Base-by-base conservation (phyloP, 108 stramenopile species). In the Discostella stelligeroides region DNA sequence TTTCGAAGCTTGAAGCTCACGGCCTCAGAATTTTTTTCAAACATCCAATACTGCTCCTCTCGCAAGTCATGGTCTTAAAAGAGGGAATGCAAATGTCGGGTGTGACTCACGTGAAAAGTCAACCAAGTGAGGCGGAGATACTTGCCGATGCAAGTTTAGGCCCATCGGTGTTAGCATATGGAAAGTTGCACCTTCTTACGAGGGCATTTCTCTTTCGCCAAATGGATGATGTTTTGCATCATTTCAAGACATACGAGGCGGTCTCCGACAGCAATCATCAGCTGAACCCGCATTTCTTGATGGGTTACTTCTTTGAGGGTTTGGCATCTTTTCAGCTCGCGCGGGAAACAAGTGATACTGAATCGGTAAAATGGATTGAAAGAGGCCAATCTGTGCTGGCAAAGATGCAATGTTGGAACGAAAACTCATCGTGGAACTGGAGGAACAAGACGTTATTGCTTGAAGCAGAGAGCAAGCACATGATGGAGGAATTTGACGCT, bases 301-400 rank as follows among this genome's bases (percentile, higher is more conserved):
- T 34, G 21, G 63, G 48, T 0, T 28, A 37, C 11, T 64, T 64
- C 23, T 64, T 64, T 30, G 63, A 64, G 37, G 63, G 63, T 18
- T 37, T 64, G 21, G 3, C 48, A n/a, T 34, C 46, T n/a, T 49
- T 64, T 45, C 37, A 38, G 17, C 18, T 48, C 28, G 63, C 63
- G 2, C 14, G 63, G 29, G 25, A 50, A 50, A 50, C 47, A 34
- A 41, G 7, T 10, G 15, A 38, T 20, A 27, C 15, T 4, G 38
- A 46, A 25, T 20, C 39, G 28, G 27, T 34, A 20, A 21, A 64
- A 64, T 64, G 48, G 46, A 5, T 3, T 28, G 1, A 34, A 21
- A 48, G 20, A 15, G 63, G 63, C 7, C 46, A 64, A 20, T 25
- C 14, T 0, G 48, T 46, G 14, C 28, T 23, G 30, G 28, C n/a